Percentiles rank a stretch among this genome's conserved stretches.
Conservation (phyloP, 106 monocot genomes). For the Agapanthus africanus region DNA sequence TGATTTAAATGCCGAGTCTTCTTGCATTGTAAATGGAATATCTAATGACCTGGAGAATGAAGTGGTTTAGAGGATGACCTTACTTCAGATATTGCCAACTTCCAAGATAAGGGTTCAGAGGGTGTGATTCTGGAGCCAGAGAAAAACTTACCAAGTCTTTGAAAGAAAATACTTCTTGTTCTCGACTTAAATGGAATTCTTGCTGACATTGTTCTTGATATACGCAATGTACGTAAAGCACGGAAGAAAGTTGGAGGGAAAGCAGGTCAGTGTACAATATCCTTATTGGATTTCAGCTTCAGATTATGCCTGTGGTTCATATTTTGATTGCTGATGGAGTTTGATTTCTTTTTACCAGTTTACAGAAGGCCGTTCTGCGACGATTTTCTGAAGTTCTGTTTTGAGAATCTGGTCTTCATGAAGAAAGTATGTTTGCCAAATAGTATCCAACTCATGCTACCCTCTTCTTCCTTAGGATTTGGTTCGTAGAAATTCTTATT, state of each 20-base stretch:
- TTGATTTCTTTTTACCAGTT: conserved; percentile 40
- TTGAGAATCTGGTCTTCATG: conserved; percentile 87
- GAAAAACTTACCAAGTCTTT: conserved; percentile 6
- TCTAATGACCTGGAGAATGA: neutral
- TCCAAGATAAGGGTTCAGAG: neutral
- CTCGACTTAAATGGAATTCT: conserved; percentile 88
- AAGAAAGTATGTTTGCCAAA: conserved; percentile 35
- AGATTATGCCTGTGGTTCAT: neutral
- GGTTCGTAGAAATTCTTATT: neutral
- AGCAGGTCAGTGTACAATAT: conserved; percentile 45
- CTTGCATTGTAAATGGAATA: neutral
- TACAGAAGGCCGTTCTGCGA: conserved; percentile 87
- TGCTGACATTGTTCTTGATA: conserved; percentile 44
- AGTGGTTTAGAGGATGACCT: neutral
- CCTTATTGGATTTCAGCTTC: neutral
- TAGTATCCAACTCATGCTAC: conserved; percentile 5
- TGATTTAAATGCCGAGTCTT: neutral
- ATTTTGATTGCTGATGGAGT: conserved; percentile 7
- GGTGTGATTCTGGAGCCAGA: conserved; percentile 2
- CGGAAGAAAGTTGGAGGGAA: conserved; percentile 40
- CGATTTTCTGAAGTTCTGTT: conserved; percentile 83
- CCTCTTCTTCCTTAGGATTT: neutral
- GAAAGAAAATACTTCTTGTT: conserved; percentile 50
- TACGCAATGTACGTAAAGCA: conserved; percentile 9
- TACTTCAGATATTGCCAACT: neutral